phyloP scores from a whole-genome alignment of 257 asterid genomes.

The Coffea eugenioides region DNA sequence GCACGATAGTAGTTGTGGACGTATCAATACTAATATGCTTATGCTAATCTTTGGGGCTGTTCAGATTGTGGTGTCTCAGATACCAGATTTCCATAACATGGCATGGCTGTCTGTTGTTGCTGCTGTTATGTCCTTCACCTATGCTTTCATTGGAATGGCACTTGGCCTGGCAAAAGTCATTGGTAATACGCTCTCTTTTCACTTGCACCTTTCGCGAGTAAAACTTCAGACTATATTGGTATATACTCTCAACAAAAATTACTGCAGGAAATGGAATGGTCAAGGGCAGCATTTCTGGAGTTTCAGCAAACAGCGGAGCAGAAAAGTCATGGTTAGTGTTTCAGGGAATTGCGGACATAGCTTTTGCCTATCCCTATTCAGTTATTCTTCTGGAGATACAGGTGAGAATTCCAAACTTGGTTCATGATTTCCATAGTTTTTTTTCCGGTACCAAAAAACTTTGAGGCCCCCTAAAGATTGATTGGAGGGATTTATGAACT shows the following conservation, averaged over 20 bases:
- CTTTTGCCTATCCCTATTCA: conserved; percentile 78
- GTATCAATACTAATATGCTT: conserved; percentile 32
- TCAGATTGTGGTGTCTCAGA: conserved; percentile 62
- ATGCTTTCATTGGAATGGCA: conserved; percentile 57
- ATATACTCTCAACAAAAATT: neutral
- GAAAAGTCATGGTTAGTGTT: conserved; percentile 56
- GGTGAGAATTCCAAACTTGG: conserved; percentile 28
- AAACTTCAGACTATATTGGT: neutral
- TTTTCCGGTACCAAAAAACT: neutral
- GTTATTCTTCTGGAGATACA: conserved; percentile 70
- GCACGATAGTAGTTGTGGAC: conserved; percentile 41
- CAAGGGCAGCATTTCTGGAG: conserved; percentile 41
- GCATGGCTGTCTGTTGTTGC: conserved; percentile 65
- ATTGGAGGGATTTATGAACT: neutral
- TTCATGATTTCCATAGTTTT: too few species aligned
- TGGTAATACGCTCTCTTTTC: conserved; percentile 28
- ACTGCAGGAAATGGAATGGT: conserved; percentile 58
- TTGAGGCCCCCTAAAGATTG: neutral
- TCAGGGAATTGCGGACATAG: conserved; percentile 76
- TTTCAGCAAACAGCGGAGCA: neutral
- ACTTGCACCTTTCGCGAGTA: neutral
- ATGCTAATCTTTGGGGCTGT: conserved; percentile 53
- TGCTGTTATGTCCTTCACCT: conserved; percentile 66
- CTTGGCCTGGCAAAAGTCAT: conserved; percentile 71
- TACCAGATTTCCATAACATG: conserved; percentile 63